Percentiles rank a stretch among this genome's conserved stretches.
phyloP scores from a whole-genome alignment of 192 early-diverging fungal species.

The Linnemannia exigua region DNA sequence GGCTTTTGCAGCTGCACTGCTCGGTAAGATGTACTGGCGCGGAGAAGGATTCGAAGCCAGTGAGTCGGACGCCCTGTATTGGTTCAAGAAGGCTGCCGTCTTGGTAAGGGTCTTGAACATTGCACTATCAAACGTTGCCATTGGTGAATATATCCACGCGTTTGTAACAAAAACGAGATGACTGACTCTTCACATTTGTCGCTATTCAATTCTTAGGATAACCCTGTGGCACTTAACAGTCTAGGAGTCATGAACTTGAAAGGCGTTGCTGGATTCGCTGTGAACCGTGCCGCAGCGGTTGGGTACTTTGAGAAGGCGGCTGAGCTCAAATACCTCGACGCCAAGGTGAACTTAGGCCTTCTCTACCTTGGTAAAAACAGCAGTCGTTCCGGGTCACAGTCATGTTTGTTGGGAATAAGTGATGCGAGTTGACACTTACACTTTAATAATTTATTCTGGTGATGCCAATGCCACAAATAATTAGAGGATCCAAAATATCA shows the following conservation, averaged over 20 bases:
- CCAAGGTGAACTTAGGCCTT: slow-evolving; percentile 79
- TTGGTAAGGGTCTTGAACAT: slow-evolving; percentile 37
- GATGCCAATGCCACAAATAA: background rate
- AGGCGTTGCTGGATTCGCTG: slow-evolving; percentile 65
- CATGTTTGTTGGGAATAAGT: too few relatives aligned
- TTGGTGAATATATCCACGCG: too few relatives aligned
- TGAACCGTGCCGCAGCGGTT: slow-evolving; percentile 70
- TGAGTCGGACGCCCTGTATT: slow-evolving; percentile 74
- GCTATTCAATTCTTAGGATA: slow-evolving; percentile 49
- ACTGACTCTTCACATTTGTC: background rate
- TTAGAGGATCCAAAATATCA: slow-evolving; percentile 43
- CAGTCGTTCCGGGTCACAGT: too few relatives aligned
- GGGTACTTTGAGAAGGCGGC: slow-evolving; percentile 80
- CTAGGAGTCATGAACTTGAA: slow-evolving; percentile 87
- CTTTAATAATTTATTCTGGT: background rate
- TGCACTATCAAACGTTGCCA: too few relatives aligned
- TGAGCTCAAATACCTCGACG: slow-evolving; percentile 77
- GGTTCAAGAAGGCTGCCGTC: slow-evolving; percentile 81
- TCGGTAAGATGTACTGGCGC: slow-evolving; percentile 92
- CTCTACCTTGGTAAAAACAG: slow-evolving; percentile 32
- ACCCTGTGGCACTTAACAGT: slow-evolving; percentile 77
- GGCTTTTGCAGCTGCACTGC: slow-evolving; percentile 81
- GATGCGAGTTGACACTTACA: too few relatives aligned
- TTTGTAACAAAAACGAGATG: too few relatives aligned
- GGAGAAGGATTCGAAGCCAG: slow-evolving; percentile 85